phyloP scores from a whole-genome alignment of 805 yeast species.

The Ogataea nitratoaversa region DNA sequence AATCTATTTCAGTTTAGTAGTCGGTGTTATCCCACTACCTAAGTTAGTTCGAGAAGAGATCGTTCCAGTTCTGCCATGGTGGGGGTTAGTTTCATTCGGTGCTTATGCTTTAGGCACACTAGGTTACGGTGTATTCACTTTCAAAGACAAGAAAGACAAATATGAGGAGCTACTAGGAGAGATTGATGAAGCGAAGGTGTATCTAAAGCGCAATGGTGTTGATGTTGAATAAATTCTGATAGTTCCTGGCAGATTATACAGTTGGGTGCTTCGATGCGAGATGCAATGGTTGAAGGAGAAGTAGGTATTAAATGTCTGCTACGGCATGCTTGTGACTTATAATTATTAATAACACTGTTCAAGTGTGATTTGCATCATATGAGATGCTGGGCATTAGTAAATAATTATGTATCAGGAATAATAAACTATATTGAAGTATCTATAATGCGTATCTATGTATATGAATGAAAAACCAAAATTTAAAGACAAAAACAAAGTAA shows the following conservation, averaged over 20 bases:
- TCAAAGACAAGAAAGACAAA: conserved; percentile 67
- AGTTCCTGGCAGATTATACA: too few species aligned
- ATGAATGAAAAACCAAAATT: not conserved
- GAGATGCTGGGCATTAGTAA: too few species aligned
- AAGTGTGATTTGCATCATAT: too few species aligned
- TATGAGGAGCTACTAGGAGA: conserved; percentile 55
- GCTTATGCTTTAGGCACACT: conserved; percentile 62
- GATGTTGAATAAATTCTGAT: conserved; percentile 37
- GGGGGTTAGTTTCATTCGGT: conserved; percentile 67
- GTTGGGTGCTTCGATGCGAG: too few species aligned
- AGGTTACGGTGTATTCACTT: conserved; percentile 65
- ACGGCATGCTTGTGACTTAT: not conserved
- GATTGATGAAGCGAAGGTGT: conserved; percentile 60
- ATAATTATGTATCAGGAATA: too few species aligned
- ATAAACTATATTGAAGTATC: not conserved
- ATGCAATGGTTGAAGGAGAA: too few species aligned
- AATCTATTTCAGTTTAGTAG: conserved; percentile 47
- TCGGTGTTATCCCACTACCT: conserved; percentile 53
- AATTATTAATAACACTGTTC: too few species aligned
- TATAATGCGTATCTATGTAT: not conserved
- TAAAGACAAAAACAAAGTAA: too few species aligned
- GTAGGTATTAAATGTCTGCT: too few species aligned
- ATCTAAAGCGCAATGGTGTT: conserved; percentile 52
- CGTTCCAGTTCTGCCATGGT: conserved; percentile 64
- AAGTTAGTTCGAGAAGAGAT: conserved; percentile 45